A percentile compares a stretch with the other conserved stretches of the same genome.
These are phyloP conservation scores for Beauveria bassiana DNA, from an alignment of 2,329 filamentous ascomycete genomes.

Conservation along the genomic window DNA sequence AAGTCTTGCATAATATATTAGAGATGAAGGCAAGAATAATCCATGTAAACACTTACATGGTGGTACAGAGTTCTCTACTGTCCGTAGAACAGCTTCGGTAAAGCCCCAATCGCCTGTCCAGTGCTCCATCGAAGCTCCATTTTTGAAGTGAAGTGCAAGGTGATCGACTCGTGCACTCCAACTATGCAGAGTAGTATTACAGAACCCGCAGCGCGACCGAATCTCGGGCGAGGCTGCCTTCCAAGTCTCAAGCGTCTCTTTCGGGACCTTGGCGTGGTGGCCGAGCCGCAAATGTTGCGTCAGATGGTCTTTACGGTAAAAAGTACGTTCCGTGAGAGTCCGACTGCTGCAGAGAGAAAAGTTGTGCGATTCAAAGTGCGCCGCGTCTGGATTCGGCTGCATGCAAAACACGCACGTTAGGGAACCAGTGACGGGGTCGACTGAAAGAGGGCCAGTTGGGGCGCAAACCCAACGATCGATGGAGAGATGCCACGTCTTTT, in stretches of 20 bases:
- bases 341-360: slow-evolving; percentile 60
- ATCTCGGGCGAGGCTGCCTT: slow-evolving; percentile 53
- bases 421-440: slow-evolving; percentile 51
- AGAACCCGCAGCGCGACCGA: slow-evolving; percentile 58
- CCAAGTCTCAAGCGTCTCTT: slow-evolving; percentile 59
- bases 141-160: slow-evolving; percentile 59
- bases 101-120: slow-evolving; percentile 67
- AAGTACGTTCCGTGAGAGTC: slow-evolving; percentile 50
- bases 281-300: slow-evolving; percentile 57
- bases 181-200: slow-evolving; percentile 51
- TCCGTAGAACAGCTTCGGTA: slow-evolving; percentile 49
- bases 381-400: slow-evolving; percentile 42
- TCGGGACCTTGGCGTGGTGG: slow-evolving; percentile 52
- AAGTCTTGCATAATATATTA: slow-evolving; percentile 45
- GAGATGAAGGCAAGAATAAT: slow-evolving; percentile 23
- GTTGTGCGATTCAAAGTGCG: slow-evolving; percentile 52
- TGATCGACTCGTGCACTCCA: slow-evolving; percentile 56
- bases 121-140: slow-evolving; percentile 57
- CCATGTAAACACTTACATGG: slow-evolving; percentile 45
- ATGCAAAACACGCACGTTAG: slow-evolving; percentile 53
- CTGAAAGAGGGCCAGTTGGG: slow-evolving; percentile 47
- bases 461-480: slow-evolving; percentile 60
- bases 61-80: slow-evolving; percentile 60
- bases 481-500: slow-evolving; percentile 58
- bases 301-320: slow-evolving; percentile 59